Evolutionary conservation across 495 filamentous ascomycete species (phyloP).

Genomic region (Aspergillus leporis): DNA sequence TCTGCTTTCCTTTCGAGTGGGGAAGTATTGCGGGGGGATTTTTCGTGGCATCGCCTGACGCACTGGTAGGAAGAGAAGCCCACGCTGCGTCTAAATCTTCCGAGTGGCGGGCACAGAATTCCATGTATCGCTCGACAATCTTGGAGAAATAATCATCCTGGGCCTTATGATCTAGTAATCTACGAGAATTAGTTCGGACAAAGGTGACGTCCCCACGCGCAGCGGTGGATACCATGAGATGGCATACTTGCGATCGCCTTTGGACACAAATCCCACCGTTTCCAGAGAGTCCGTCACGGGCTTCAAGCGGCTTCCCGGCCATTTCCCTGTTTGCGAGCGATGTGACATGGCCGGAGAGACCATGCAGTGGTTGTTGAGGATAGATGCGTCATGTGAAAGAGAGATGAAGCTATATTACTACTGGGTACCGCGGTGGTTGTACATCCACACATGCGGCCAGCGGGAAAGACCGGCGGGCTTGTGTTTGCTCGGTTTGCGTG

Average conservation of each 20-base stretch:
- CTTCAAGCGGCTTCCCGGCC: constrained; percentile 64
- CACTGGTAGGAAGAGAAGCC: constrained; percentile 57
- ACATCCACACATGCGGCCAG: too few species aligned
- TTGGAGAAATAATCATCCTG: constrained; percentile 84
- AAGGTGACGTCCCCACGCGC: constrained; percentile 17
- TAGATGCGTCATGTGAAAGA: constrained; percentile 9
- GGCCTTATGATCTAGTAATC: constrained; percentile 70
- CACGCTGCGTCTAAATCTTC: constrained; percentile 74
- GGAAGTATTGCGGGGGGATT: constrained; percentile 39
- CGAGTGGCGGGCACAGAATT: constrained; percentile 72
- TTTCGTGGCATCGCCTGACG: constrained; percentile 41
- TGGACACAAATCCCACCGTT: constrained; percentile 78
- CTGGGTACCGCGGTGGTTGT: too few species aligned
- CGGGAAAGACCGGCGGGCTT: neutral
- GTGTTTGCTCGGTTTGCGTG: constrained; percentile 5
- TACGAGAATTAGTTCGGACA: constrained; percentile 29
- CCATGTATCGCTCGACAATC: constrained; percentile 83
- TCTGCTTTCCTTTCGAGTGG: constrained; percentile 20
- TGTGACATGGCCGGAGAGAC: constrained; percentile 14
- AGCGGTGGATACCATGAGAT: neutral
- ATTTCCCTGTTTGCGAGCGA: constrained; percentile 23
- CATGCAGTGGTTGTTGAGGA: constrained; percentile 11
- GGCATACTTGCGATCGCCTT: constrained; percentile 74
- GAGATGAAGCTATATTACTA: constrained; percentile 5
- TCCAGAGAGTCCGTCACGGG: constrained; percentile 74